Base-by-base conservation (phyloP, 164 flowering plant genomes). In the Stephania japonica region DNA sequence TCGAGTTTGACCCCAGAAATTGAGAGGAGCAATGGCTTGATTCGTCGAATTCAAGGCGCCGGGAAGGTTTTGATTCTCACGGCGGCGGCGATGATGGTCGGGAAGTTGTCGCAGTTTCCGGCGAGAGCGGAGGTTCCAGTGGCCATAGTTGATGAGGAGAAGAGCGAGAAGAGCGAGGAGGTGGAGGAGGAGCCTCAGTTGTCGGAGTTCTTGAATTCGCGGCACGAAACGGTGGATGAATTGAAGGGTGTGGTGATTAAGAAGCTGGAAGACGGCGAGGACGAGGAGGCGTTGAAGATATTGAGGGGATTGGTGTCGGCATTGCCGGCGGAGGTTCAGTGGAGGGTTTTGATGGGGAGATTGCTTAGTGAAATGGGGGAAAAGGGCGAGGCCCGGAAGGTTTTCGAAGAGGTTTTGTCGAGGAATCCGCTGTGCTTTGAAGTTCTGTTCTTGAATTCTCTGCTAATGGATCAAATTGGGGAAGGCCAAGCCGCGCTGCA, bases 381-480 rank as follows among this genome's bases (percentile, higher is more conserved):
- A 21, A 69, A 73, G 0, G 81, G 74, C 5, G 85, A 86, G 63
- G 90, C 97, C 0, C 78, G 92, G 24, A 62, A 78, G 8, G 86
- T 84, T 53, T 91, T 88, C 65, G 97, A 94, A 32, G 96, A 90
- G 72, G 86, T 91, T 69, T 85, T 94, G 53, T 78, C 79, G 0
- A 73, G 16, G 38, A 79, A 87, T 73, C 98, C 97, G 2, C 72
- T 90, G 12, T 86, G 85, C 1, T 90, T 85, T 32, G 93, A 90
- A 71, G 97, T 95, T 3, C 76, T 93, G 19, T 93, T 93, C 63
- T 92, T 90, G 80, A 89, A 87, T 49, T 90, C 93, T 0, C 21
- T 91, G 80, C 44, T 91, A 64, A 90, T 93, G 97, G 95, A 89
- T 77, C 83, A 85, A 10, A 71, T 82, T 12, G 97, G 94, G 26